Base-by-base conservation (phyloP, 257 asterid genomes). In the Solanum appendiculatum region DNA sequence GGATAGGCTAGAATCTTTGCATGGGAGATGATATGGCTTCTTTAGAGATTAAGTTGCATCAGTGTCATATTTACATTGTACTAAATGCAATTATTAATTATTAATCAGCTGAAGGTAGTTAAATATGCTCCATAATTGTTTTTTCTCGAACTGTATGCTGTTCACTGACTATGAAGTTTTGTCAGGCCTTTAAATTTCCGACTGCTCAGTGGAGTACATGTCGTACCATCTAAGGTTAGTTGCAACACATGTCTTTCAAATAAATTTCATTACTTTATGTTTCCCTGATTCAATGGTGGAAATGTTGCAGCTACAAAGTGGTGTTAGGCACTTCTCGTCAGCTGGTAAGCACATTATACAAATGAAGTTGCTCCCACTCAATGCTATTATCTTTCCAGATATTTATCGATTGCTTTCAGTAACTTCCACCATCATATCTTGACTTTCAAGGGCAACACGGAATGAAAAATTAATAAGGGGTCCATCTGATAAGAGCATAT, bases 311-410 rank as follows among this genome's bases (percentile, higher is more conserved):
- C 88, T 92, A 86, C 93, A 83, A 87, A 85, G 63, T 87, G 94
- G 95, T 80, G 86, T 91, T 85, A 94, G 98, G 83, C 87, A 84
- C 92, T 94, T 91, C 90, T 95, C 98, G 72, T 94, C 98, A 34
- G 86, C 93, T 89, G 99, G 98, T 97, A 93, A 58, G 88, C 66
- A 42, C 87, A 70, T 86, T 87, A 69, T 85, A 37, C 73, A 68
- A 86, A 56, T 42, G 46, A 42, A 48, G 56, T 39, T 86, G 84
- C 73, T 86, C 75, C 85, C 86, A 56, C 86, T 56, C 54, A 25
- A 39, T 85, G 83, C 25, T 72, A 44, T 69, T 46, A 68, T 48
- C 70, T 85, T 85, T 46, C 68, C 68, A 81, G 83, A 48, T 31
- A 48, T 31, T 31, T 40, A 29, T 81, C 48, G 44, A 29, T 48